phyloP scores from a whole-genome alignment of 306 rosid genomes.

The barrel medic (Medicago truncatula) region DNA sequence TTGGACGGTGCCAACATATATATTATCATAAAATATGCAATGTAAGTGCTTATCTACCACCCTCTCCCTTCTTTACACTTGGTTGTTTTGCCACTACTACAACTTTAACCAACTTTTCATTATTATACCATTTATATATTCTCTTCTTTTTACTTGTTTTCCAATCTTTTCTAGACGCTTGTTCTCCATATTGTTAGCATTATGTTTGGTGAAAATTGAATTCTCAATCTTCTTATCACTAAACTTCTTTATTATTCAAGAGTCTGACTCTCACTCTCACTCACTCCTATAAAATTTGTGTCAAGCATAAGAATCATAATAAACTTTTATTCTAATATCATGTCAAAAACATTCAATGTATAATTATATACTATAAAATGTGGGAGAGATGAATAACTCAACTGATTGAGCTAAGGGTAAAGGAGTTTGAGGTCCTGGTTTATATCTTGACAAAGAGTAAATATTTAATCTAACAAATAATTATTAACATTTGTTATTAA shows the following conservation, averaged over 20 bases:
- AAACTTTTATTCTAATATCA: too few species aligned
- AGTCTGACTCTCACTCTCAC: too few species aligned
- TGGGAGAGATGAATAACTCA: too few species aligned
- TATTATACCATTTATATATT: constrained; percentile 32
- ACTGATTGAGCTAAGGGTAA: too few species aligned
- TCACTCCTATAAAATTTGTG: background rate
- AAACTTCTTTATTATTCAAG: background rate
- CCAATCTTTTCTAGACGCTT: background rate
- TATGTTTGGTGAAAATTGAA: background rate
- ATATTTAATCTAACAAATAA: too few species aligned
- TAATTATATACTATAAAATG: too few species aligned
- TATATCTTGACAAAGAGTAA: too few species aligned
- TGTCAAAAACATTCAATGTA: too few species aligned
- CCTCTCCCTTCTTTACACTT: constrained; percentile 42
- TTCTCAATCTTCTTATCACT: background rate
- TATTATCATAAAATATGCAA: background rate
- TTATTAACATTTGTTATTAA: too few species aligned
- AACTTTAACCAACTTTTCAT: constrained; percentile 41
- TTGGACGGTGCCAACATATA: constrained; percentile 48
- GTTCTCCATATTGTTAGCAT: background rate
- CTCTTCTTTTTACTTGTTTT: constrained; percentile 25
- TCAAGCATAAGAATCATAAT: too few species aligned
- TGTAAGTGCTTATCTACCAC: constrained; percentile 42
- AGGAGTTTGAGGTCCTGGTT: too few species aligned
- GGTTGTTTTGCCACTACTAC: constrained; percentile 30